Percentiles rank a stretch among this genome's conserved stretches.
Conservation (phyloP, 768 basidiomycete genomes). For the Rossbeevera mucosa region DNA sequence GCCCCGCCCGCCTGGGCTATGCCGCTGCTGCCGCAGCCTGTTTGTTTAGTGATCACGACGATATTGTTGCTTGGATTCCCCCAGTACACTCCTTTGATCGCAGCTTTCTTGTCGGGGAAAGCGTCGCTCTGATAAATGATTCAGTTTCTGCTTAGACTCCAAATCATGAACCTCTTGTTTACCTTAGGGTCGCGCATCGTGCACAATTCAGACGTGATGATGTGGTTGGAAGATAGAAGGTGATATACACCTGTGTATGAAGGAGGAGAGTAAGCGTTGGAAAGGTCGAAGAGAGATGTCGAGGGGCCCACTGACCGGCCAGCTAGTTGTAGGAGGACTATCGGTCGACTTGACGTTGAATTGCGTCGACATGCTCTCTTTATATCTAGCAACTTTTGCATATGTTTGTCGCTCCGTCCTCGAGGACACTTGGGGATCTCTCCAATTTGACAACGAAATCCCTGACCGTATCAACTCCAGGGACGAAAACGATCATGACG, state of each 20-base stretch:
- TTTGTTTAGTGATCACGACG: neutral
- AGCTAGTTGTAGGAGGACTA: neutral
- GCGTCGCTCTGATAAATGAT: slow-evolving; percentile 3
- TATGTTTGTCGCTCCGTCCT: neutral
- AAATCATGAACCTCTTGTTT: neutral
- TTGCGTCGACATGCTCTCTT: neutral
- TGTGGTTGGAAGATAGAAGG: neutral
- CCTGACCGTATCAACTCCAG: neutral
- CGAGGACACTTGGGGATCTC: neutral
- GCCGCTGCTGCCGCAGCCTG: neutral
- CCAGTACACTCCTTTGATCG: slow-evolving; percentile 16
- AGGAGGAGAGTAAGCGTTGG: neutral
- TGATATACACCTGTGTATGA: slow-evolving; percentile 2
- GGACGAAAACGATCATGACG: neutral
- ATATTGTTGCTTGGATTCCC: neutral
- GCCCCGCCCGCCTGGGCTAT: neutral
- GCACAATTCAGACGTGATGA: neutral
- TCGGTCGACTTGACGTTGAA: neutral
- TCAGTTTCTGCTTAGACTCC: neutral
- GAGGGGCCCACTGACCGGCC: slow-evolving; percentile 8
- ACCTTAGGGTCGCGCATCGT: slow-evolving; percentile 14
- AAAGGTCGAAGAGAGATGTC: neutral
- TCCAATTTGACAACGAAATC: neutral
- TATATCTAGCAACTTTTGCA: slow-evolving; percentile 8
- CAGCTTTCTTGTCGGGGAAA: neutral